phyloP scores from a whole-genome alignment of 2,329 filamentous ascomycete genomes.

The Ophiostoma himal-ulmi region DNA sequence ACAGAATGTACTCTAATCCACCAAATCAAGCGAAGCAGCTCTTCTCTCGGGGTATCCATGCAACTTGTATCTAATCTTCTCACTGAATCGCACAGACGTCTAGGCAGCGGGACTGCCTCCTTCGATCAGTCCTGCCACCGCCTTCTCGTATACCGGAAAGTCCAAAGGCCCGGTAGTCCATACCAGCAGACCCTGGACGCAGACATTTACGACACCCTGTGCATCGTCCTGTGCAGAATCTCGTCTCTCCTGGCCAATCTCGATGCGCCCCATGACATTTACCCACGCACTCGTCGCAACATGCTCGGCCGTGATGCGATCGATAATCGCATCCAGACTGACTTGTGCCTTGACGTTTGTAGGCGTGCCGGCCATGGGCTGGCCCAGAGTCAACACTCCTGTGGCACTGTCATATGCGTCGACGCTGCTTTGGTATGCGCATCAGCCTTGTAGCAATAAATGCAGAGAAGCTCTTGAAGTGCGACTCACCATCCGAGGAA shows the following conservation, averaged over 20 bases:
- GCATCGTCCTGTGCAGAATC: constrained; percentile 28
- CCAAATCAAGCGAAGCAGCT: background rate
- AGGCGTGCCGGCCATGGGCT: constrained; percentile 33
- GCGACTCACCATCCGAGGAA: constrained; percentile 79
- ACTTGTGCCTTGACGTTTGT: constrained; percentile 50
- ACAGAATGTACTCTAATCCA: background rate
- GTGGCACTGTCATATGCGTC: constrained; percentile 46
- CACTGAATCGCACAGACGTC: no score
- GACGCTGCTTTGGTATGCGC: constrained; percentile 35
- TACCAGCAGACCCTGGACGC: constrained; percentile 47
- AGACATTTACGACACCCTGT: background rate
- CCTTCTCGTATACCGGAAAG: constrained; percentile 60
- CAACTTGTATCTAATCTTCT: background rate
- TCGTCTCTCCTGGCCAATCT: background rate
- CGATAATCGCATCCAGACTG: constrained; percentile 65
- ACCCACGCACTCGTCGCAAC: constrained; percentile 76
- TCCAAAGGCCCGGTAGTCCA: constrained; percentile 72
- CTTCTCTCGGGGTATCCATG: background rate
- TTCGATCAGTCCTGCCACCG: background rate
- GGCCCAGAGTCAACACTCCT: constrained; percentile 61
- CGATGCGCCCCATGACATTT: constrained; percentile 77
- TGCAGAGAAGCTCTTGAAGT: no score
- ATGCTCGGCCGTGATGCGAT: constrained; percentile 56
- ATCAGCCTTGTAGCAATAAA: background rate
- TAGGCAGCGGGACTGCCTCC: no score